These are phyloP conservation scores for Fusarium chuoi DNA, from an alignment of 2,329 filamentous ascomycete genomes.

Conservation along the genomic window DNA sequence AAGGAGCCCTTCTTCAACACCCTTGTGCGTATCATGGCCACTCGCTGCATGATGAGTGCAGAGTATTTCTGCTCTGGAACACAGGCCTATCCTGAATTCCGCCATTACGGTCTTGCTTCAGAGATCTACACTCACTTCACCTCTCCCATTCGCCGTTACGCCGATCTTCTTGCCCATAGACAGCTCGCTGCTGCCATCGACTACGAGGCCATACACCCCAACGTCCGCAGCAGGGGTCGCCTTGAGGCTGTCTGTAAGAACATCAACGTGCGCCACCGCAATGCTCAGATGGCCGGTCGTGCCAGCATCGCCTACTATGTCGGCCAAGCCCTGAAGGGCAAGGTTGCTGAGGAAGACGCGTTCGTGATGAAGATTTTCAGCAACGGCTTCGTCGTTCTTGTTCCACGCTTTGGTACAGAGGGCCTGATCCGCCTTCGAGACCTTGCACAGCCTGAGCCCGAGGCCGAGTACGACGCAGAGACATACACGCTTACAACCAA, in stretches of 20 bases:
- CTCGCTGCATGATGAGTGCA: slow-evolving; percentile 98
- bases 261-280: slow-evolving; percentile 97
- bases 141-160: slow-evolving; percentile 94
- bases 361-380: slow-evolving; percentile 98
- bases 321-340: slow-evolving; percentile 89
- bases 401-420: slow-evolving; percentile 95
- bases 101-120: slow-evolving; percentile 94
- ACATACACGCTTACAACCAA: slow-evolving; percentile 77
- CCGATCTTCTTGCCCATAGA: slow-evolving; percentile 92
- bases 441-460: slow-evolving; percentile 79
- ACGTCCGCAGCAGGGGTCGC: slow-evolving; percentile 81
- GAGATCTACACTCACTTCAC: slow-evolving; percentile 99
- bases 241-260: slow-evolving; percentile 97
- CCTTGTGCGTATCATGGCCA: slow-evolving; percentile 95
- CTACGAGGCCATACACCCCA: slow-evolving; percentile 87
- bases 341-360: slow-evolving; percentile 82
- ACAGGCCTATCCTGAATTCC: slow-evolving; percentile 92
- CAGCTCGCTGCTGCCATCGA: slow-evolving; percentile 96
- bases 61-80: slow-evolving; percentile 98
- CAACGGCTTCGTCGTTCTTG: slow-evolving; percentile 96
- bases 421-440: slow-evolving; percentile 88
- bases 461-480: slow-evolving; percentile 86
- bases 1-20: slow-evolving; percentile 97
- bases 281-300: slow-evolving; percentile 93
- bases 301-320: slow-evolving; percentile 98